Conservation (phyloP, 2,329 filamentous ascomycete species). For the Annulohypoxylon truncatum region DNA sequence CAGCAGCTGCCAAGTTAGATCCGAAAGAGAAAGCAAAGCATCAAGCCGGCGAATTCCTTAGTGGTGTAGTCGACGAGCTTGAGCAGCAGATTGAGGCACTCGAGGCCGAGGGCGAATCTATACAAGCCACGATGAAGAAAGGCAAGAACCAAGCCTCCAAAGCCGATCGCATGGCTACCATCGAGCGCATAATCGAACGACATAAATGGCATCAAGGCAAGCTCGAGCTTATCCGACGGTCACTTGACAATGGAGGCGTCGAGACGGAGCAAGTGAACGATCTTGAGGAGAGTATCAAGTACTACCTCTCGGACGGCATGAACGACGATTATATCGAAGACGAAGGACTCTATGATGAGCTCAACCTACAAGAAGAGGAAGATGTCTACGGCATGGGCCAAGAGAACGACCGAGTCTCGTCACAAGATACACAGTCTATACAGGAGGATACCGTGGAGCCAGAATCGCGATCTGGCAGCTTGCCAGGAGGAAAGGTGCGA, state of each 20-base stretch:
- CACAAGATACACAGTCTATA: constrained; percentile 92
- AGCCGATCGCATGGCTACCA: constrained; percentile 86
- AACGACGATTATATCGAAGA: constrained; percentile 93
- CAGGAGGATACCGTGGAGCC: constrained; percentile 81
- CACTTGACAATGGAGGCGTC: constrained; percentile 91
- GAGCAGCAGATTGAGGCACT: constrained; percentile 92
- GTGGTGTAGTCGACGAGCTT: constrained; percentile 88
- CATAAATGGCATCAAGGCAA: constrained; percentile 98
- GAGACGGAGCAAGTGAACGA: constrained; percentile 89
- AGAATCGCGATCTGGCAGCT: constrained; percentile 60
- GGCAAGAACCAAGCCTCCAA: constrained; percentile 88
- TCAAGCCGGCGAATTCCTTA: constrained; percentile 87
- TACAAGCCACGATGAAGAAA: constrained; percentile 94
- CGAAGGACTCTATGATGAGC: constrained; percentile 93
- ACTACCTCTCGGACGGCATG: constrained; percentile 92
- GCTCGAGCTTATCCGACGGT: constrained; percentile 88
- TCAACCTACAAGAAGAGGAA: constrained; percentile 92
- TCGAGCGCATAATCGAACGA: constrained; percentile 85
- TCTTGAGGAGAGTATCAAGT: constrained; percentile 90
- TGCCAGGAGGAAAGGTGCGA: constrained; percentile 63
- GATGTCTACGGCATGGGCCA: constrained; percentile 82
- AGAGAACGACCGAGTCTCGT: constrained; percentile 90
- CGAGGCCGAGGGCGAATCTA: constrained; percentile 87
- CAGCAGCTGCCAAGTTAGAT: constrained; percentile 90
- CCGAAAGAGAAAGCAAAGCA: constrained; percentile 97